These are phyloP conservation scores for Mycosphaerella arachidis DNA, from an alignment of 2,329 filamentous ascomycete species.

Conservation along the genomic window DNA sequence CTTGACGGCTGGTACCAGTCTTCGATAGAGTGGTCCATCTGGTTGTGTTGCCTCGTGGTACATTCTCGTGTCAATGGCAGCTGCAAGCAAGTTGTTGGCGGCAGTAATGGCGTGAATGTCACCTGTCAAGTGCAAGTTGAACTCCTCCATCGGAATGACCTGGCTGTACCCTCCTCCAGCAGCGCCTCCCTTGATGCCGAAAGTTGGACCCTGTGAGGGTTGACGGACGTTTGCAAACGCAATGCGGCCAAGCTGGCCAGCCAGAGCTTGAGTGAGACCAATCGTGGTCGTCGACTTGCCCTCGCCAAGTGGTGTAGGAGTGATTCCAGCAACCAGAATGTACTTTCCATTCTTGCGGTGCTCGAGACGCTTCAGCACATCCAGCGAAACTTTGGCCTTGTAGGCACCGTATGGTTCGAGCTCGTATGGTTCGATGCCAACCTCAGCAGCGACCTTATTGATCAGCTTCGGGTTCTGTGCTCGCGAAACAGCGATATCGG, in stretches of 20 bases:
- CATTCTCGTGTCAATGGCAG: constrained; percentile 94
- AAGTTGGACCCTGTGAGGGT: constrained; percentile 94
- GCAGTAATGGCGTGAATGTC: constrained; percentile 97
- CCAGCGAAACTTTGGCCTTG: constrained; percentile 91
- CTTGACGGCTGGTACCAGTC: constrained; percentile 84
- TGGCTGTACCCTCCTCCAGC: constrained; percentile 97
- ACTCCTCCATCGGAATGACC: constrained; percentile 99
- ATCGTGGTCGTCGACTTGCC: constrained; percentile 98
- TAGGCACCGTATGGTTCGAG: constrained; percentile 90
- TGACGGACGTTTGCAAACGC: constrained; percentile 96
- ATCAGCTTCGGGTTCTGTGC: constrained; percentile 90
- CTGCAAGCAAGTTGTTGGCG: constrained; percentile 93
- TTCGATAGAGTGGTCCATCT: constrained; percentile 78
- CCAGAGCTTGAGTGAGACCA: constrained; percentile 87
- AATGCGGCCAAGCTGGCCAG: constrained; percentile 79
- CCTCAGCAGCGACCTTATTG: constrained; percentile 74
- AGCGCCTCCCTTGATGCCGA: constrained; percentile 97
- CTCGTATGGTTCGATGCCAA: constrained; percentile 84
- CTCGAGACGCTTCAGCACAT: constrained; percentile 73
- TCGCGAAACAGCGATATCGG: constrained; percentile 87
- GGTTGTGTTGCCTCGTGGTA: constrained; percentile 97
- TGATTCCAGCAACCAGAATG: constrained; percentile 90
- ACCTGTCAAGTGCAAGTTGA: constrained; percentile 95
- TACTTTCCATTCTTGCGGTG: constrained; percentile 89
- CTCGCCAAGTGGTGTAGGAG: constrained; percentile 91